Base-by-base conservation (phyloP, 176 grass and related monocot species). In the Aegilops tauschii region DNA sequence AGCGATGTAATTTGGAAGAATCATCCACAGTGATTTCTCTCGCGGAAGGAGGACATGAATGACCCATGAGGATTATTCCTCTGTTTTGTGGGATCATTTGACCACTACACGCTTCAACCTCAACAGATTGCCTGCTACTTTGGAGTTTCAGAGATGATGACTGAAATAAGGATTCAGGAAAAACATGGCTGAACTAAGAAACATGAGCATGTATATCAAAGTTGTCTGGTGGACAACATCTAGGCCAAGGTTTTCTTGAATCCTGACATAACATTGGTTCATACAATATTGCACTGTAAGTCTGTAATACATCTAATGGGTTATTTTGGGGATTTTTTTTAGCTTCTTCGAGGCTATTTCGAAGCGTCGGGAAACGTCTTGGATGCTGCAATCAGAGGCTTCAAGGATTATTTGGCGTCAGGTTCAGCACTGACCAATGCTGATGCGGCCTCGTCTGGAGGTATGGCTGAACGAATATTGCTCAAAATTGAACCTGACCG, bases 301-400 rank as follows among this genome's bases (percentile, higher is more conserved):
- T 25, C 23, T 25, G 23, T 25, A 25, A 25, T 25, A 25, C 12
- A 17, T 58, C 62, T 90, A 8, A 85, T 25, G 4, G 18, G 11
- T 47, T 37, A 4, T 1, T 10, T 2, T 7, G 0, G 1, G 5
- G 65, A 4, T 76, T 76, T 31, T 31, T 25, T 84, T 1, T 18
- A 91, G 89, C 8, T 76, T 76, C 76, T 91, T 6, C 35, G 6
- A 35, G 31, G 59, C 9, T 74, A 84, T 62, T 18, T 69, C 0
- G 69, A 76, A 69, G 69, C 69, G 0, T 91, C 85, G 3, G 89
- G 76, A 69, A 87, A 91, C 81, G 69, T 91, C 0, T 62, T 91
- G 89, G 85, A 91, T 76, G 85, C 81, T 13, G 81, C 89, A 69
- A 87, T 91, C 37, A 87, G 49, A 76, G 61, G 85, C 14, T 91